Conservation (phyloP, 2,329 filamentous ascomycete species). For the Pseudocercospora macadamiae region DNA sequence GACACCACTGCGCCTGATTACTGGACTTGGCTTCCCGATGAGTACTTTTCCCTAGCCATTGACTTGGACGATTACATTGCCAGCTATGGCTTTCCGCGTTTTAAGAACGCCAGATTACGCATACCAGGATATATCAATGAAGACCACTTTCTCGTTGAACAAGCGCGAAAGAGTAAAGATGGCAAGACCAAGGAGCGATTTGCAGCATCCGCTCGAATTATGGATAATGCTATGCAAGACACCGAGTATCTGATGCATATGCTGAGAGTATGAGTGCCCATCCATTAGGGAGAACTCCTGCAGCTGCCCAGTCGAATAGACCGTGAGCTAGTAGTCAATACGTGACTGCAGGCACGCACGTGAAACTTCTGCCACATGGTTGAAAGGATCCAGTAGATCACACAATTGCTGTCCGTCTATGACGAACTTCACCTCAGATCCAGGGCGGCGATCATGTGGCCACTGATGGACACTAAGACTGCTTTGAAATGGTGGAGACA, state of each 20-base stretch:
- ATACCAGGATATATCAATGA: not conserved
- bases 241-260: conserved; percentile 1
- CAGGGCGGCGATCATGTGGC: no score
- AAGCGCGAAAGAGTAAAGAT: not conserved
- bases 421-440: no score
- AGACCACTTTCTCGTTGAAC: not conserved
- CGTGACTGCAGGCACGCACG: no score
- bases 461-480: no score
- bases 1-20: not conserved
- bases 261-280: not conserved
- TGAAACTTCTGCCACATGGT: no score
- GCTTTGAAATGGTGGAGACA: no score
- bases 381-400: no score
- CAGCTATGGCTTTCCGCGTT: conserved; percentile 2
- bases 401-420: no score
- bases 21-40: not conserved
- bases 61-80: not conserved
- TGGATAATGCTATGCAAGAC: not conserved
- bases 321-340: no score
- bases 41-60: not conserved
- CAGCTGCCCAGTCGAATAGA: no score
- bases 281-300: no score
- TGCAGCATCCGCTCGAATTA: not conserved
- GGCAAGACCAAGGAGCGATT: conserved; percentile 4
- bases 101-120: not conserved